phyloP scores from a whole-genome alignment of 169 alveolate species.

The Neospora caninum region DNA sequence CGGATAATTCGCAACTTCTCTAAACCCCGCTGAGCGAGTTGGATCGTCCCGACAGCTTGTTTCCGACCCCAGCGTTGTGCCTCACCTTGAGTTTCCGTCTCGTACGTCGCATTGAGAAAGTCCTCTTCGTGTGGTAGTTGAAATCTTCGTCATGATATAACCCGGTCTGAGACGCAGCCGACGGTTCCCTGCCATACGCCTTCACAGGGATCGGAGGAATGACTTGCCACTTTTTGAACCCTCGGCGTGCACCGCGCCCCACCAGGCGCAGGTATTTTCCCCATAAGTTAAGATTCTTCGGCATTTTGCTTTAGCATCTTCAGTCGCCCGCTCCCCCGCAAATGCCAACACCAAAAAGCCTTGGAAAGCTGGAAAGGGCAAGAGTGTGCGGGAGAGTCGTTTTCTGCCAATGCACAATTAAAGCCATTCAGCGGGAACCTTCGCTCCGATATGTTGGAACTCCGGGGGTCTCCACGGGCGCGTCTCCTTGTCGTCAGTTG shows the following conservation, averaged over 20 bases:
- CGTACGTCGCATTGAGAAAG: slow-evolving; percentile 51
- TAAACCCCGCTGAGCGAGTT: neutral
- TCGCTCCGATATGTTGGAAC: no score
- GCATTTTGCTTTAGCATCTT: slow-evolving; percentile 46
- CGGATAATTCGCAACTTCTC: neutral
- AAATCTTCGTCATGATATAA: slow-evolving; percentile 89
- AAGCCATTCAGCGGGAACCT: no score
- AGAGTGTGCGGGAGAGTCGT: no score
- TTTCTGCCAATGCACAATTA: no score
- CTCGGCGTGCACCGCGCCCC: slow-evolving; percentile 49
- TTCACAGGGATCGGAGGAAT: slow-evolving; percentile 89
- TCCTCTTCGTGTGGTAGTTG: slow-evolving; percentile 66
- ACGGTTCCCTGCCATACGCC: slow-evolving; percentile 88
- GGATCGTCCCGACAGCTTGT: neutral
- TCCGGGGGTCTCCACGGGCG: no score
- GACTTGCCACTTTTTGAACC: slow-evolving; percentile 82
- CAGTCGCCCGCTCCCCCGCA: neutral
- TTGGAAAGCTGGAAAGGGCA: no score
- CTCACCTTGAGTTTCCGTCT: slow-evolving; percentile 50
- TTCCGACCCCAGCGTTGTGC: neutral
- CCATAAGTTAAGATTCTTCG: slow-evolving; percentile 63
- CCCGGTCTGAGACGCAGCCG: slow-evolving; percentile 89
- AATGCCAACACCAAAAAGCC: no score
- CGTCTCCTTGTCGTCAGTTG: no score
- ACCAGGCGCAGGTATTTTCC: slow-evolving; percentile 68